phyloP scores from a whole-genome alignment of 192 early-diverging fungal species.

The Entomortierella parvispora region DNA sequence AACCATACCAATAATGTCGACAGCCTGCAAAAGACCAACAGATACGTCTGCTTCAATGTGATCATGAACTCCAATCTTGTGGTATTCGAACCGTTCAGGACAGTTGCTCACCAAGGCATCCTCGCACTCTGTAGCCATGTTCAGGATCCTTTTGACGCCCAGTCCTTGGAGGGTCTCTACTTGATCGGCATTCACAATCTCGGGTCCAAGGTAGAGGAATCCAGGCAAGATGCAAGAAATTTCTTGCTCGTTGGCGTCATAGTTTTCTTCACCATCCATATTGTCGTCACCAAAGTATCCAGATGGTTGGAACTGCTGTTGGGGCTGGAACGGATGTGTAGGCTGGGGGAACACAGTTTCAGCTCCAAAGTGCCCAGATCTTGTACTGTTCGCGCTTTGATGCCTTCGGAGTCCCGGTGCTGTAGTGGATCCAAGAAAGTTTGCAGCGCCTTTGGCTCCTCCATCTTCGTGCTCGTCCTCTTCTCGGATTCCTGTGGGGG shows the following conservation, averaged over 20 bases:
- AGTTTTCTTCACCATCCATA: conserved; percentile 2
- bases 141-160: conserved; percentile 76
- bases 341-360: no score
- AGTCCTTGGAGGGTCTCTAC: conserved; percentile 60
- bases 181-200: conserved; percentile 65
- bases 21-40: conserved; percentile 64
- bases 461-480: conserved; percentile 20
- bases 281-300: conserved; percentile 1
- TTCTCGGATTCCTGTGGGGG: conserved; percentile 17
- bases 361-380: background rate
- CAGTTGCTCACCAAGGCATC: conserved; percentile 57
- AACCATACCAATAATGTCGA: conserved; percentile 73
- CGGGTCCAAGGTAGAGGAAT: conserved; percentile 75
- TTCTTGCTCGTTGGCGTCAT: conserved; percentile 45
- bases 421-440: no score
- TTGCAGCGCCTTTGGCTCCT: background rate
- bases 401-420: background rate
- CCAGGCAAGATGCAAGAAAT: conserved; percentile 67
- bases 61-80: conserved; percentile 67
- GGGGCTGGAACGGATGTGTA: background rate
- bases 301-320: conserved; percentile 3
- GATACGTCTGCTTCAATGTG: conserved; percentile 74
- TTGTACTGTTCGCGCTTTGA: background rate
- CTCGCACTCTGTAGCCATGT: conserved; percentile 81
- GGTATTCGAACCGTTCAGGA: conserved; percentile 48